Evolutionary conservation across 805 yeast species (phyloP), one percentile per base, ranked within the genome.

Genomic region (Clavispora asparagi): DNA sequence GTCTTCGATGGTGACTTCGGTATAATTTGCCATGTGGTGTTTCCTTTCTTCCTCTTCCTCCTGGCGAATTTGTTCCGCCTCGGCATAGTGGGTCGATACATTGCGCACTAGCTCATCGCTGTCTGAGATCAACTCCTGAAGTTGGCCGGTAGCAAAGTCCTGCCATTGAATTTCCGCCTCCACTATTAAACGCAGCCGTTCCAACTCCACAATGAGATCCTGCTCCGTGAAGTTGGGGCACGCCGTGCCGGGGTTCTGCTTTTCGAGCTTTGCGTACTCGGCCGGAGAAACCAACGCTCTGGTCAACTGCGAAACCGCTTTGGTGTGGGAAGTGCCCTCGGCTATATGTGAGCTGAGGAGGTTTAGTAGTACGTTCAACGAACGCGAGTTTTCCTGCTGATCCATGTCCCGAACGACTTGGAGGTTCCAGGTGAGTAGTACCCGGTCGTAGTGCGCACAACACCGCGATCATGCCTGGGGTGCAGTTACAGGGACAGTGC

Each of bases 81-180:
- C 51, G 17, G 49, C 56, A 30, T 67, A 52, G 50, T 60, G 67
- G 13, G 63, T 67, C 37, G 63, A 61, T 17, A 70, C 65, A 9
- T 65, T 62, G 9, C 55, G 60, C 8, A 69, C 53, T 28, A 70
- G 62, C 16, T 63, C 70, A 36, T 62, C 58, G 48, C 68, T 65
- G 44, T 67, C 73, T 28, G 48, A 53, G 4, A 68, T 54, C 40
- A 71, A 50, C 33, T 66, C 73, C 16, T 45, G 33, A n/a, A 71
- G 48, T 48, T 67, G 65, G 7, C 55, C 63, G 6, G 60, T 42
- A 4, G 67, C 44, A 41, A 54, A 67, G 39, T 69, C 72, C 41
- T 70, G 73, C 36, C 60, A 56, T 49, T 71, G 76, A n/a, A 71
- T 50, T n/a, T 62, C 67, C 70, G 66, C 63, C 0, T 69, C 60